phyloP scores from a whole-genome alignment of 2,329 filamentous ascomycete species.

The Hansfordia pulvinata region DNA sequence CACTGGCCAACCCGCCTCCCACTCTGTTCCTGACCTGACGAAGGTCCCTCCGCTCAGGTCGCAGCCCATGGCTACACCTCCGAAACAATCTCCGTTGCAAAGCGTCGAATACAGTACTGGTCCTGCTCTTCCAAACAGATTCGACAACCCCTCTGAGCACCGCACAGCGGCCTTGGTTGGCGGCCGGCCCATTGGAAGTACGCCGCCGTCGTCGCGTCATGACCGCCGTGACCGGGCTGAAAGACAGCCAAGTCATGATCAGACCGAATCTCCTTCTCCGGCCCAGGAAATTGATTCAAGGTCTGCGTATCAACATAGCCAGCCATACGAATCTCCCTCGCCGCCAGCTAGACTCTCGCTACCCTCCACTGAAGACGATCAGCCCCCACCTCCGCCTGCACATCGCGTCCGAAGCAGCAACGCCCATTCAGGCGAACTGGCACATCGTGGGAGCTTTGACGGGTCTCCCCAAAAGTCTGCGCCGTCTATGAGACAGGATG shows the following conservation, averaged over 20 bases:
- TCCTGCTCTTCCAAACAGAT: constrained; percentile 20
- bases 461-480: constrained; percentile 25
- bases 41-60: constrained; percentile 33
- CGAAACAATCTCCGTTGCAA: constrained; percentile 39
- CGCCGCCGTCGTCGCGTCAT: no score
- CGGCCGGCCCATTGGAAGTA: no score
- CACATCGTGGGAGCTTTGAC: constrained; percentile 26
- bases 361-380: constrained; percentile 24
- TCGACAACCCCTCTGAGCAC: constrained; percentile 20
- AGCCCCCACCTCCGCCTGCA: constrained; percentile 42
- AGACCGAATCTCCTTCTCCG: no score
- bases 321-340: constrained; percentile 9
- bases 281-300: constrained; percentile 11
- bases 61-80: constrained; percentile 27
- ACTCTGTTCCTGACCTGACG: constrained; percentile 24
- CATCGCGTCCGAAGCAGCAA: constrained; percentile 35
- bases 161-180: no score
- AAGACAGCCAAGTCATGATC: no score
- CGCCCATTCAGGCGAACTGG: constrained; percentile 24
- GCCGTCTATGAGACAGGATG: constrained; percentile 41
- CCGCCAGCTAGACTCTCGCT: constrained; percentile 13
- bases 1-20: constrained; percentile 32
- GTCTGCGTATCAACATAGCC: constrained; percentile 7
- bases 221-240: no score
- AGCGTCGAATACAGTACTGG: constrained; percentile 35